phyloP scores from a whole-genome alignment of 164 flowering plant species.

The Sedum album region DNA sequence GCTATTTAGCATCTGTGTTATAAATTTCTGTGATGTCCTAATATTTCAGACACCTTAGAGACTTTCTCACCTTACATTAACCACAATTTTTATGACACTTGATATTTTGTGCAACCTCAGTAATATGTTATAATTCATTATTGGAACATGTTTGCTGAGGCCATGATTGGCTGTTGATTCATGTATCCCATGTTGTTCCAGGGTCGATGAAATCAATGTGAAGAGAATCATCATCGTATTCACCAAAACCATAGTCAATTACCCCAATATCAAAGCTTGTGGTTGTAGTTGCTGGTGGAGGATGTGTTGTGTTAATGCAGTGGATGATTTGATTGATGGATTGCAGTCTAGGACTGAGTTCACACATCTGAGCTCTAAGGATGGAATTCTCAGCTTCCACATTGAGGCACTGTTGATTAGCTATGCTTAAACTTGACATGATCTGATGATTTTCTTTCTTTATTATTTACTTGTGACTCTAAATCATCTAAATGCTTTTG shows the following conservation, averaged over 20 bases:
- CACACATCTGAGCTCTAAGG: constrained; percentile 29
- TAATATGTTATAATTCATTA: constrained; percentile 8
- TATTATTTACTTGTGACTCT: constrained; percentile 18
- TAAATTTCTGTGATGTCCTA: background rate
- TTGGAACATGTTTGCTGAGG: too few species aligned
- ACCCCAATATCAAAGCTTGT: background rate
- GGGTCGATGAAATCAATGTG: constrained; percentile 18
- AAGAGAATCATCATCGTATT: constrained; percentile 6
- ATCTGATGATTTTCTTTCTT: constrained; percentile 25
- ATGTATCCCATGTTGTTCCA: constrained; percentile 18
- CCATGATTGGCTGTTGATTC: too few species aligned
- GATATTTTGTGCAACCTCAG: background rate
- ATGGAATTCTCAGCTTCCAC: constrained; percentile 34
- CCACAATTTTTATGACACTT: background rate
- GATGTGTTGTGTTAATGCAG: constrained; percentile 13
- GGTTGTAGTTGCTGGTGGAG: background rate
- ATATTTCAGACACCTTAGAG: background rate
- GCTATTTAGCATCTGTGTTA: background rate
- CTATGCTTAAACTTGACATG: constrained; percentile 16
- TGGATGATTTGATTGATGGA: constrained; percentile 27
- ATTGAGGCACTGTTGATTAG: constrained; percentile 17
- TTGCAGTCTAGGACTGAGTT: constrained; percentile 25
- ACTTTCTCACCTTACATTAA: background rate
- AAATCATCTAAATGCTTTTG: constrained; percentile 40
- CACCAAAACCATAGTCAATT: too few species aligned